phyloP scores from a whole-genome alignment of 1,139 yeast species.

The Magnusiomyces tetraspermus region DNA sequence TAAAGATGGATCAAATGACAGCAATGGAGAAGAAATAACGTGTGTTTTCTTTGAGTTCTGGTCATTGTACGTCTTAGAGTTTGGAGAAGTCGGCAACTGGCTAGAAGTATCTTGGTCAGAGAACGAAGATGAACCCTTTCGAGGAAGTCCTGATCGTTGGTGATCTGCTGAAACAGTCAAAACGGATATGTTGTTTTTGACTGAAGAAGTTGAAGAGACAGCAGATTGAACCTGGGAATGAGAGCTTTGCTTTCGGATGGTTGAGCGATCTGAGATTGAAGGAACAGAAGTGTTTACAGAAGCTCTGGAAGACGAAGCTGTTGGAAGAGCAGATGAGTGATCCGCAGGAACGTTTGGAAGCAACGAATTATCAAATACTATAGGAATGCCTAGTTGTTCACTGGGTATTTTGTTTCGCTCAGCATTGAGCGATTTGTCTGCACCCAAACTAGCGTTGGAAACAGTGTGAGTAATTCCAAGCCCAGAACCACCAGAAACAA shows the following conservation, averaged over 20 bases:
- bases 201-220: background rate
- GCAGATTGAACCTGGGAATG: background rate
- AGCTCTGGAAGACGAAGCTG: background rate
- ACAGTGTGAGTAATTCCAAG: constrained; percentile 2
- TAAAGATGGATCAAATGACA: constrained; percentile 10
- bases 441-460: background rate
- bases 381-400: too few relatives aligned
- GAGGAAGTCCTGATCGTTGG: background rate
- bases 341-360: too few relatives aligned
- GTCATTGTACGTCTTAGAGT: background rate
- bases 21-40: constrained; percentile 12
- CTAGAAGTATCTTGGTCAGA: background rate
- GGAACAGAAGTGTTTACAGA: background rate
- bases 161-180: background rate
- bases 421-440: background rate
- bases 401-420: too few relatives aligned
- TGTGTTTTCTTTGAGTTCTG: background rate
- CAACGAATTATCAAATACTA: too few relatives aligned
- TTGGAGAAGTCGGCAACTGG: background rate
- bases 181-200: background rate
- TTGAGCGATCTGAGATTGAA: background rate
- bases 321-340: background rate
- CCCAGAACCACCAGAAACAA: background rate
- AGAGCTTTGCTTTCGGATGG: background rate
- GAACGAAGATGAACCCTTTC: background rate